A percentile compares a stretch with the other conserved stretches of the same genome.
phyloP scores from a whole-genome alignment of 352 stramenopile genomes.

The Phytophthora pinifolia region DNA sequence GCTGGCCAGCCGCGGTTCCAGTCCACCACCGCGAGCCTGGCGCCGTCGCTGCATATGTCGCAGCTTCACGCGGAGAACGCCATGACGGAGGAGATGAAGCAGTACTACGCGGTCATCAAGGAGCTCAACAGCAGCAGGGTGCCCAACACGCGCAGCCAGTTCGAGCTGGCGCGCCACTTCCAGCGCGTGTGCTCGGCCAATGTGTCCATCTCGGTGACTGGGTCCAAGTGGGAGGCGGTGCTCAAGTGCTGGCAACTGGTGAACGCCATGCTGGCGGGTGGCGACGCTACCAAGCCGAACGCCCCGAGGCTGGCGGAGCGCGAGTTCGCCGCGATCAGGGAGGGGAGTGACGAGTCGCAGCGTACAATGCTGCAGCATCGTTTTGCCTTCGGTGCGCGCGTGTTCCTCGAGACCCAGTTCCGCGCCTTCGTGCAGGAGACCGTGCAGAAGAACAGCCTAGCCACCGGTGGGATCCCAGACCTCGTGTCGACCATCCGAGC shows the following conservation, averaged over 20 bases:
- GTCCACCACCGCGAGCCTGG: conserved; percentile 30
- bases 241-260: conserved; percentile 86
- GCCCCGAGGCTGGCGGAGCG: conserved; percentile 53
- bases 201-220: conserved; percentile 54
- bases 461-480: conserved; percentile 69
- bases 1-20: conserved; percentile 56
- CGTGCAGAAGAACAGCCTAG: conserved; percentile 70
- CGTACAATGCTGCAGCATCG: conserved; percentile 46
- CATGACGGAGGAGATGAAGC: conserved; percentile 86
- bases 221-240: conserved; percentile 72
- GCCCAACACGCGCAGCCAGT: conserved; percentile 69
- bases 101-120: conserved; percentile 70
- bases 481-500: conserved; percentile 73
- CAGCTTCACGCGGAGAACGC: conserved; percentile 63
- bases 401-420: conserved; percentile 83
- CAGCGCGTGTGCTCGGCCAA: conserved; percentile 52
- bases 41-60: conserved; percentile 55
- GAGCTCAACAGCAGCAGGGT: conserved; percentile 73
- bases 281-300: conserved; percentile 42
- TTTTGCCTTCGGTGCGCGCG: conserved; percentile 64
- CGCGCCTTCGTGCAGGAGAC: conserved; percentile 76
- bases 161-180: conserved; percentile 62
- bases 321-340: conserved; percentile 44
- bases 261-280: conserved; percentile 58
- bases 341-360: conserved; percentile 39